Percentiles rank a stretch among this genome's conserved stretches.
Conservation (phyloP, 352 stramenopile genomes). For the Pythium myriotylum region DNA sequence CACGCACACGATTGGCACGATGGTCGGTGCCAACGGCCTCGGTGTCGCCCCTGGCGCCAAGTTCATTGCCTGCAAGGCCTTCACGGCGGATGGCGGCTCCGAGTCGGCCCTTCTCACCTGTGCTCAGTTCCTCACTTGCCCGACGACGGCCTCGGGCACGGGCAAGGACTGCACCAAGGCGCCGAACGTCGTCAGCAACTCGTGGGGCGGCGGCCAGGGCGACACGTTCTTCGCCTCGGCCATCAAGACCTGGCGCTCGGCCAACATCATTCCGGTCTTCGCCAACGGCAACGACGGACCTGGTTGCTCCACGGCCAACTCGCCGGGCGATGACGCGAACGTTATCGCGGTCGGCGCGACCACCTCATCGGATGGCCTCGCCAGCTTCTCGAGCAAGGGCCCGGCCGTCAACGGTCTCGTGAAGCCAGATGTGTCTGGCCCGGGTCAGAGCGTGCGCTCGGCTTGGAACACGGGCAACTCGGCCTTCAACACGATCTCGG, state of each 20-base stretch:
- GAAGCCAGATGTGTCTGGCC: constrained; percentile 38
- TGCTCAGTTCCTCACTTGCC: constrained; percentile 31
- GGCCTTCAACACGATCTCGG: constrained; percentile 31
- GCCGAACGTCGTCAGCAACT: constrained; percentile 40
- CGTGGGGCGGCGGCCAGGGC: constrained; percentile 29
- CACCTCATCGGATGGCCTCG: constrained; percentile 18
- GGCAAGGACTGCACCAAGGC: constrained; percentile 37
- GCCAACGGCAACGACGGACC: constrained; percentile 16
- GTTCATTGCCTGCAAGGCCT: neutral
- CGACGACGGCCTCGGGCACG: constrained; percentile 24
- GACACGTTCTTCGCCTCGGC: constrained; percentile 16
- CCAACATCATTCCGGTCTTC: neutral
- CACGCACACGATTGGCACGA: constrained; percentile 27
- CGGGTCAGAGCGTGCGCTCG: constrained; percentile 30
- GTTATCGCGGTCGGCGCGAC: constrained; percentile 34
- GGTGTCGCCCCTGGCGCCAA: constrained; percentile 36
- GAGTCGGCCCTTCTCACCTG: constrained; percentile 31
- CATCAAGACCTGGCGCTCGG: constrained; percentile 1
- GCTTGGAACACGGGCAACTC: constrained; percentile 25
- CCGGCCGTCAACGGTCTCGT: constrained; percentile 19
- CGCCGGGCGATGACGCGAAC: constrained; percentile 25
- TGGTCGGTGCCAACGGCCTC: constrained; percentile 34
- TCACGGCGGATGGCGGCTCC: constrained; percentile 9
- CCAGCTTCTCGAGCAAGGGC: constrained; percentile 35
- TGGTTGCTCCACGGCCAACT: neutral